Percentiles rank a stretch among this genome's conserved stretches.
Conservation (phyloP, 2,329 filamentous ascomycete genomes). For the Penicillium olsonii region DNA sequence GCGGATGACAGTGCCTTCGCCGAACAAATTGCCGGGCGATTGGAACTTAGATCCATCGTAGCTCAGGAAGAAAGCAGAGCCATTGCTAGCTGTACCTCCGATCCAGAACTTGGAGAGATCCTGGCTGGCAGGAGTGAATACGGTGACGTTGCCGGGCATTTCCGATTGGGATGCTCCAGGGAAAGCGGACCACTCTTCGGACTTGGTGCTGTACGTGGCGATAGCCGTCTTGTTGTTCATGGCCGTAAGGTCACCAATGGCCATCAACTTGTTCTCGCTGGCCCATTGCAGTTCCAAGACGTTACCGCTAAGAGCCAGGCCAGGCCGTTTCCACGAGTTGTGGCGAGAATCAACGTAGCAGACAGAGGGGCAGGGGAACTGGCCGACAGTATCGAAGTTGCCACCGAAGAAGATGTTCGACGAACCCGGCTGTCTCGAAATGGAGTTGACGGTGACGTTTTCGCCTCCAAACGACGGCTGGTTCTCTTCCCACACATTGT, state of each 20-base stretch:
- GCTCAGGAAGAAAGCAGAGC: slow-evolving; percentile 76
- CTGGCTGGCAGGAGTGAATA: slow-evolving; percentile 71
- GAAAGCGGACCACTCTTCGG: slow-evolving; percentile 63
- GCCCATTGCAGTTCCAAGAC: slow-evolving; percentile 77
- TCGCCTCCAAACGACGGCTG: slow-evolving; percentile 76
- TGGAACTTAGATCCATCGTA: slow-evolving; percentile 74
- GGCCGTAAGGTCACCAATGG: slow-evolving; percentile 73
- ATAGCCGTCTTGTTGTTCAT: slow-evolving; percentile 67
- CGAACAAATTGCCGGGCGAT: slow-evolving; percentile 64
- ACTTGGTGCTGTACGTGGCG: slow-evolving; percentile 70
- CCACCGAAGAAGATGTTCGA: slow-evolving; percentile 83
- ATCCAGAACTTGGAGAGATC: slow-evolving; percentile 79
- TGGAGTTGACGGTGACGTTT: slow-evolving; percentile 72
- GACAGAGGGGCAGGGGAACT: slow-evolving; percentile 76
- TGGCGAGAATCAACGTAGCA: slow-evolving; percentile 74
- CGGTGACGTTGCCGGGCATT: slow-evolving; percentile 78
- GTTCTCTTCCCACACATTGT: slow-evolving; percentile 59
- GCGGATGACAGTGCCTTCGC: slow-evolving; percentile 66
- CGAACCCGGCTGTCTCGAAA: slow-evolving; percentile 69
- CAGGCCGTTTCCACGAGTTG: slow-evolving; percentile 78
- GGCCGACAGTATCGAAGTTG: slow-evolving; percentile 78
- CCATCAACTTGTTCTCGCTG: slow-evolving; percentile 68
- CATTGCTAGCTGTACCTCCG: slow-evolving; percentile 68
- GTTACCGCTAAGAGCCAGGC: slow-evolving; percentile 68
- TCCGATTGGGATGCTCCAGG: slow-evolving; percentile 52